These are phyloP conservation scores for Umbelopsis ramanniana DNA, from an alignment of 192 early-diverging fungal species.

Conservation along the genomic window DNA sequence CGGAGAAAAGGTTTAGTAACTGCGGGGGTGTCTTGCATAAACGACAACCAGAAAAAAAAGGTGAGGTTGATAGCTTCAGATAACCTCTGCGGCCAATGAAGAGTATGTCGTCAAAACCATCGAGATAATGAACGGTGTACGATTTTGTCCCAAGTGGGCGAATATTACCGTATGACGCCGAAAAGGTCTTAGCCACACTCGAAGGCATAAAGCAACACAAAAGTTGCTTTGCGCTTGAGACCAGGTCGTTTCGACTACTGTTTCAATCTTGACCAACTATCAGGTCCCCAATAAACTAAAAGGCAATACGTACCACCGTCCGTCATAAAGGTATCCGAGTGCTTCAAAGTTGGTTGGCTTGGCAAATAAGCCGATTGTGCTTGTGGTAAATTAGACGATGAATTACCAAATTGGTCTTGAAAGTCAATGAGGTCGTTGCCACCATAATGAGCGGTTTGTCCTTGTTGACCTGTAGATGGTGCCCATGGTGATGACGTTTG, in stretches of 20 bases:
- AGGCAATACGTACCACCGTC: slow-evolving; percentile 6
- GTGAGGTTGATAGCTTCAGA: not conserved
- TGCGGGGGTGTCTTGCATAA: too few relatives aligned
- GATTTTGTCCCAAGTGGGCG: not conserved
- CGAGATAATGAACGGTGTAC: too few relatives aligned
- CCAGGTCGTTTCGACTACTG: not conserved
- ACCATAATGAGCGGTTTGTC: slow-evolving; percentile 16
- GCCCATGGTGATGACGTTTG: slow-evolving; percentile 11
- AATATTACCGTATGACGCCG: not conserved
- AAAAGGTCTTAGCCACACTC: not conserved
- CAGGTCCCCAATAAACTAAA: not conserved
- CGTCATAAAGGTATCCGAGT: slow-evolving; percentile 7
- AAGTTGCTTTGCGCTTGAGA: not conserved
- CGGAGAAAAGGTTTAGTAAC: not conserved
- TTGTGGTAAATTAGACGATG: not conserved
- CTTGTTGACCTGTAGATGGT: not conserved
- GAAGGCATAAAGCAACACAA: not conserved
- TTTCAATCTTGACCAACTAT: not conserved
- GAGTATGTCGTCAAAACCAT: not conserved
- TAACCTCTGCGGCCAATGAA: not conserved
- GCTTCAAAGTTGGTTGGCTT: slow-evolving; percentile 1
- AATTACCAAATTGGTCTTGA: slow-evolving; percentile 19
- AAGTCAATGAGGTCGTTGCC: slow-evolving; percentile 20
- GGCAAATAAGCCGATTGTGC: slow-evolving; percentile 10
- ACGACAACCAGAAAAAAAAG: too few relatives aligned